Conservation (phyloP, 169 alveolate species). For the Besnoitia besnoiti region DNA sequence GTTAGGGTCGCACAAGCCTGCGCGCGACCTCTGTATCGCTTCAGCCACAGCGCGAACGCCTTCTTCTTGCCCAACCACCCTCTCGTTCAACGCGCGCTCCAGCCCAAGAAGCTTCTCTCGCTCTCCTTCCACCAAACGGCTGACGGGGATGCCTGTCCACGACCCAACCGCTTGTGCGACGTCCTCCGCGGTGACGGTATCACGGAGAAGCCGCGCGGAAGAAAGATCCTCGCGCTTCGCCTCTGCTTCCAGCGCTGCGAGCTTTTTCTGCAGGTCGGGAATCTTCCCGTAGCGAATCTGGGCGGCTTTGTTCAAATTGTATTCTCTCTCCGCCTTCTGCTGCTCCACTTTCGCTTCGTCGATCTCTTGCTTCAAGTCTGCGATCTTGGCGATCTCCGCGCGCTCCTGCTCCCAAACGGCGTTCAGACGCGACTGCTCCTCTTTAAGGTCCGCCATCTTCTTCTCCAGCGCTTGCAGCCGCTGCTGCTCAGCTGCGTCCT, state of each 20-base stretch:
- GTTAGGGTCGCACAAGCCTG: conserved; percentile 88
- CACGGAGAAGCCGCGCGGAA: conserved; percentile 73
- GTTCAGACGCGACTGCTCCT: conserved; percentile 75
- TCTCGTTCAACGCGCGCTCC: conserved; percentile 79
- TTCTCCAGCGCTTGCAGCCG: conserved; percentile 36
- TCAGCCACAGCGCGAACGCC: conserved; percentile 74
- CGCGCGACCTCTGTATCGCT: conserved; percentile 88
- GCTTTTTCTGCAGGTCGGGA: conserved; percentile 80
- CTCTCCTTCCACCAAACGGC: conserved; percentile 78
- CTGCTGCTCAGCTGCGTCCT: conserved; percentile 42
- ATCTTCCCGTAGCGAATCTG: conserved; percentile 82
- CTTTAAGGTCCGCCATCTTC: conserved; percentile 36
- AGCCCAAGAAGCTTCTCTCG: conserved; percentile 78
- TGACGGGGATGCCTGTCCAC: conserved; percentile 88
- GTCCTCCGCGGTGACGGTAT: conserved; percentile 83
- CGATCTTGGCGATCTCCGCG: conserved; percentile 75
- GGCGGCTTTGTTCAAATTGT: conserved; percentile 83
- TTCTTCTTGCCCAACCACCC: conserved; percentile 86
- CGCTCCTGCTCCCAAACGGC: conserved; percentile 82
- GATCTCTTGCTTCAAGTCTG: conserved; percentile 81
- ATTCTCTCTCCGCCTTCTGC: conserved; percentile 82
- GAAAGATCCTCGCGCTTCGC: conserved; percentile 22
- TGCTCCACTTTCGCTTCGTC: conserved; percentile 84
- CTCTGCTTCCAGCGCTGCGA: conserved; percentile 20
- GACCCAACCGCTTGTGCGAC: conserved; percentile 82